Conservation (phyloP, 345 rosid species). For the Eucalyptus erythrocorys region DNA sequence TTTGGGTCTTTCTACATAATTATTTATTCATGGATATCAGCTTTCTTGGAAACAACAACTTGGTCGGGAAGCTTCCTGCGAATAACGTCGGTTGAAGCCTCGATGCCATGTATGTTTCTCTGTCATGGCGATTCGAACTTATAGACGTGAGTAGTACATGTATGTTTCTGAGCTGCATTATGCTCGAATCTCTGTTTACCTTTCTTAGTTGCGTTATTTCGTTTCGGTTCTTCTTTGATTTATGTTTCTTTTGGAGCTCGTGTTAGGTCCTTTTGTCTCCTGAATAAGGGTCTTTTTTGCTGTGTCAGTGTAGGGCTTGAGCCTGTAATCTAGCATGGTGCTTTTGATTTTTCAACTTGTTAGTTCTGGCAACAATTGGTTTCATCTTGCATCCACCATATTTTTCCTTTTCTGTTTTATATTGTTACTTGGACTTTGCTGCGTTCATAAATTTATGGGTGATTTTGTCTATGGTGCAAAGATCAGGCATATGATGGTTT, state of each 20-base stretch:
- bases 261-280: background rate
- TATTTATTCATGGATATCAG: background rate
- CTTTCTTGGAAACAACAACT: slow-evolving; percentile 36
- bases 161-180: background rate
- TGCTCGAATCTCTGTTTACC: background rate
- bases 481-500: slow-evolving; percentile 1
- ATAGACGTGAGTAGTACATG: background rate
- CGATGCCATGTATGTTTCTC: slow-evolving; percentile 13
- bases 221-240: background rate
- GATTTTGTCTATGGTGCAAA: background rate
- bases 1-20: background rate
- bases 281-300: background rate
- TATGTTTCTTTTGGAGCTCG: background rate
- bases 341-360: background rate
- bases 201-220: background rate
- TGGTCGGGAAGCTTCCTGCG: slow-evolving; percentile 48
- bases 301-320: background rate
- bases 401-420: background rate
- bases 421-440: background rate
- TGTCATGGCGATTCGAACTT: background rate
- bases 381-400: background rate
- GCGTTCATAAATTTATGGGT: background rate
- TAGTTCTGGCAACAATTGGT: background rate
- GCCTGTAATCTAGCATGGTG: background rate
- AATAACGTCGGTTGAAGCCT: slow-evolving; percentile 16